Evolutionary conservation across 2,329 filamentous ascomycete species (phyloP), one percentile per base, ranked within the genome.

Genomic region (Hirsutella minnesotensis): DNA sequence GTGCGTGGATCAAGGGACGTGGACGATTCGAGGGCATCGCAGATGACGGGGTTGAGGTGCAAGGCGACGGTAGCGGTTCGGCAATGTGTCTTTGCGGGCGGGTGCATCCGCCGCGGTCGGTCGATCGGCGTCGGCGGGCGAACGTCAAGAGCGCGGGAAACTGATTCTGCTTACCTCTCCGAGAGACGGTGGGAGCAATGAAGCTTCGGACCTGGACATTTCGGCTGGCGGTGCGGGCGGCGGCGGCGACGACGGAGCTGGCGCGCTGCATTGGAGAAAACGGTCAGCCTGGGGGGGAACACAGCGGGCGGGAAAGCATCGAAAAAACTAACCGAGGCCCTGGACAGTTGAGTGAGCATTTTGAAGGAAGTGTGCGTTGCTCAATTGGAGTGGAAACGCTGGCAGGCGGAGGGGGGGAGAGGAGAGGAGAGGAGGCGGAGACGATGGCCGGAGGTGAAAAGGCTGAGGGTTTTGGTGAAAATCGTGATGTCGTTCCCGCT

Each of bases 131-230:
- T 2, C 12, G n/a, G 36, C 10, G 36, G 20, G 13, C 16, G n/a
- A 20, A 20, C 9, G 34, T 19, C 18, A 16, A 22, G 22, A 33
- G 5, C 12, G n/a, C 12, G 15, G 19, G 15, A 33, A 27, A n/a
- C 12, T 27, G 45, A 39, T 35, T n/a, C n/a, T 39, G 27, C 75
- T 64, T 72, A 79, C 75, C 75, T 73, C 73, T 70, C 61, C 75
- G 70, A 50, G 74, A 73, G 53, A 77, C 68, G 42, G 75, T 78
- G 49, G 75, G 75, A 56, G 70, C 73, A 56, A 78, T 75, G 61
- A 78, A 78, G 57, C 66, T 66, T 59, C 75, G 70, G 58, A 65
- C 62, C 60, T 71, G 69, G 59, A 65, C 62, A 53, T 57, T 57
- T 48, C 48, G 50, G 52, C 54, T 56, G 45, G 57, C 65, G 63